Conservation (phyloP, 1,284 basidiomycete genomes). For the Marasmius sp. region DNA sequence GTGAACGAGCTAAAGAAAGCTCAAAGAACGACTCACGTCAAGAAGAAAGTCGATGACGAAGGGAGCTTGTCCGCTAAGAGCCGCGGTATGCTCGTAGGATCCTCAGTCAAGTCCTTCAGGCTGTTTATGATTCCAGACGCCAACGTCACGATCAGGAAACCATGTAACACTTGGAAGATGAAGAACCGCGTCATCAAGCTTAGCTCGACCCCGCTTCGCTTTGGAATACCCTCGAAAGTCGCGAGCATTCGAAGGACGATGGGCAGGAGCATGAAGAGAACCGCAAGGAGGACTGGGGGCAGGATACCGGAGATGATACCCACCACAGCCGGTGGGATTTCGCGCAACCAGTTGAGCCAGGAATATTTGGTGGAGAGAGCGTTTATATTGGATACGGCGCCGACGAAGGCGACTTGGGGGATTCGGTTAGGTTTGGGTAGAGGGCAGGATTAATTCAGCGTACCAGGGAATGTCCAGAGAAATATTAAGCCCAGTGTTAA, state of each 20-base stretch:
- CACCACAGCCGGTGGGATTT: constrained; percentile 57
- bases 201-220: constrained; percentile 81
- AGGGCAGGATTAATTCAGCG: constrained; percentile 14
- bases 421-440: neutral
- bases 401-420: constrained; percentile 75
- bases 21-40: constrained; percentile 58
- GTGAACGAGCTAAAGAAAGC: constrained; percentile 2
- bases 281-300: constrained; percentile 80
- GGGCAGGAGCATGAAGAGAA: constrained; percentile 91
- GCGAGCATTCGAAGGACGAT: constrained; percentile 81
- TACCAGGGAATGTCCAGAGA: constrained; percentile 72
- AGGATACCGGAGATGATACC: constrained; percentile 91
- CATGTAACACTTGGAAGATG: constrained; percentile 91
- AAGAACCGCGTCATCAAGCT: constrained; percentile 92
- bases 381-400: constrained; percentile 81
- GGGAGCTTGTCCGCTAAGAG: constrained; percentile 80
- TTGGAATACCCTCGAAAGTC: constrained; percentile 80
- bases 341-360: constrained; percentile 87
- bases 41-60: constrained; percentile 89
- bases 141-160: constrained; percentile 86
- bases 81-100: constrained; percentile 62
- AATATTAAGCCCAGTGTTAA: constrained; percentile 67
- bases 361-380: constrained; percentile 61
- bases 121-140: constrained; percentile 79
- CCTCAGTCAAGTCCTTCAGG: constrained; percentile 58